phyloP scores from a whole-genome alignment of 495 filamentous ascomycete genomes.

The Emericellopsis terricola region DNA sequence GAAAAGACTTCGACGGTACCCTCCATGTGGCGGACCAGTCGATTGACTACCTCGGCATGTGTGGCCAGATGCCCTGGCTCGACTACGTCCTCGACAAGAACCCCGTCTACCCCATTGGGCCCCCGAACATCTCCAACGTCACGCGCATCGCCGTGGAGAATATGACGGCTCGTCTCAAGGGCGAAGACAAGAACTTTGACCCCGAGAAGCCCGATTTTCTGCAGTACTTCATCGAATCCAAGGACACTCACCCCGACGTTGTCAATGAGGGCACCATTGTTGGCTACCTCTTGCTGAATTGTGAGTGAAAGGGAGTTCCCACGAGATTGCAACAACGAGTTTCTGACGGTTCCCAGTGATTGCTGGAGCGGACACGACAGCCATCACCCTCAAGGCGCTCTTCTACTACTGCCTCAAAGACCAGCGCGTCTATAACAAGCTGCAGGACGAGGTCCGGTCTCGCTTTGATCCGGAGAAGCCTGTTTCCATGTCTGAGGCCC shows the following conservation, averaged over 20 bases:
- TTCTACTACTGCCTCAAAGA: constrained; percentile 48
- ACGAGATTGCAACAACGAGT: too few relatives aligned
- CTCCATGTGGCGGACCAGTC: neutral
- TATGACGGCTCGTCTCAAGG: constrained; percentile 34
- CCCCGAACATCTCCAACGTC: constrained; percentile 37
- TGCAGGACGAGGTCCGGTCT: constrained; percentile 34
- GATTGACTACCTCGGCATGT: constrained; percentile 20
- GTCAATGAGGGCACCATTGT: too few relatives aligned
- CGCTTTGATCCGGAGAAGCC: constrained; percentile 31
- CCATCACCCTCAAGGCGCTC: constrained; percentile 39
- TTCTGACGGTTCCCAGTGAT: constrained; percentile 48
- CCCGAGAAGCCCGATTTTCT: constrained; percentile 29
- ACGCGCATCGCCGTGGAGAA: constrained; percentile 39
- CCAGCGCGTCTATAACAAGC: constrained; percentile 20
- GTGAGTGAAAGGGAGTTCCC: too few relatives aligned
- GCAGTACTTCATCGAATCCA: constrained; percentile 40
- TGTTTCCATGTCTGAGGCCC: constrained; percentile 40
- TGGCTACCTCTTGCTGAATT: constrained; percentile 40
- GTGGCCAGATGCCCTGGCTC: constrained; percentile 45
- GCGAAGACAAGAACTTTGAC: constrained; percentile 13
- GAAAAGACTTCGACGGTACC: neutral
- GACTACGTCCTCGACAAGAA: constrained; percentile 43
- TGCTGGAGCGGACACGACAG: constrained; percentile 43
- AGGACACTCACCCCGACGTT: constrained; percentile 41
- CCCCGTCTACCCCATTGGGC: constrained; percentile 32